Base-by-base conservation (phyloP, 768 basidiomycete species). In the Hysterangium stoloniferum region DNA sequence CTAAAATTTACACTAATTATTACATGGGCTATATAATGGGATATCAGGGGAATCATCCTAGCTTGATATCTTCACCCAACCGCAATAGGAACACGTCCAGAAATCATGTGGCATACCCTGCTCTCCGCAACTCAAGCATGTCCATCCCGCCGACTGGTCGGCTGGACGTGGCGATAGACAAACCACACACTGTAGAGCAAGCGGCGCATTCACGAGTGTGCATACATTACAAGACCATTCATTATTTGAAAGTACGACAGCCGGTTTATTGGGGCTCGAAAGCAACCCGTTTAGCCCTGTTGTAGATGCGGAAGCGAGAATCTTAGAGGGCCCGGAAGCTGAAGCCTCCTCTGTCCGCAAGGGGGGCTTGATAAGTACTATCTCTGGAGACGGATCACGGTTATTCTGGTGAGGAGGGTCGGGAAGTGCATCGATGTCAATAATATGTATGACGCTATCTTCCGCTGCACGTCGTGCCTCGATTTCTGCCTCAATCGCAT, bases 11-110 rank as follows among this genome's bases (percentile, higher is more conserved):
- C n/a, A n/a, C 31, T 27, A 9, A 46, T 12, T 34, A 25, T 20
- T 12, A 19, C 25, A 12, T 20, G 25, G 19, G 13, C 12, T 25
- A 48, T 7, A 48, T 33, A 4, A n/a, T n/a, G n/a, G n/a, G 22
- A 19, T 19, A 48, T 8, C 12, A 22, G 36, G 32, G n/a, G n/a
- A n/a, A n/a, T n/a, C n/a, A n/a, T n/a, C 31, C 17, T 31, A 52
- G 28, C 65, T 67, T 22, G 56, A 59, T 7, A 58, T 62, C 63
- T 88, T 89, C 45, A 90, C 71, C 17, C 69, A 66, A 13, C 87
- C 87, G 61, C 89, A 93, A 48, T 72, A 75, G 13, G 66, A 64
- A 68, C 91, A 93, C 42, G 79, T 82, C 87, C 85, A 92, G 54
- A 79, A 75, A 19, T 80, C 73, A 54, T 77, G 75, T 2, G 76